These are phyloP conservation scores for Kluyveromyces aestuarii DNA, from an alignment of 805 yeast species.

Conservation along the genomic window DNA sequence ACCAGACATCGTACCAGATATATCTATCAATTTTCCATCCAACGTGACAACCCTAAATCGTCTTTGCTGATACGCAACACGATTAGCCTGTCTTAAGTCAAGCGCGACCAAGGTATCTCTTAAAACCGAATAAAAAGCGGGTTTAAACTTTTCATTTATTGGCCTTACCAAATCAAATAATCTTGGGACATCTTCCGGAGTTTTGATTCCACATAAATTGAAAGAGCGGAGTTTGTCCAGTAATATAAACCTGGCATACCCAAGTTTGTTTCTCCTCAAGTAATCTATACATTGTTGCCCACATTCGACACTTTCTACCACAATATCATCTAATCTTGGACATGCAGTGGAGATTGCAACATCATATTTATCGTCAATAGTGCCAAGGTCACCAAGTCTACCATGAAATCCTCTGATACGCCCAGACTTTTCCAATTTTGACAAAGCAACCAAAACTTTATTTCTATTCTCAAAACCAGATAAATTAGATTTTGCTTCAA, in stretches of 20 bases:
- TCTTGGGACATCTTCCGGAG: slow-evolving; percentile 73
- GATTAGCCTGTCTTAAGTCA: slow-evolving; percentile 69
- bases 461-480: slow-evolving; percentile 57
- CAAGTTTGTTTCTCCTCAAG: slow-evolving; percentile 71
- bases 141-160: slow-evolving; percentile 55
- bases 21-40: slow-evolving; percentile 86
- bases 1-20: slow-evolving; percentile 93
- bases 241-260: slow-evolving; percentile 82
- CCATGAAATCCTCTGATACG: slow-evolving; percentile 83
- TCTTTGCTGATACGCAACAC: slow-evolving; percentile 74
- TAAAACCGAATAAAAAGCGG: slow-evolving; percentile 84
- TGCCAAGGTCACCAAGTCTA: slow-evolving; percentile 85
- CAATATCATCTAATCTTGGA: slow-evolving; percentile 84
- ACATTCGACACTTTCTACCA: slow-evolving; percentile 68
- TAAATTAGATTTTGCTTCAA: slow-evolving; percentile 56
- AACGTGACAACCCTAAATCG: slow-evolving; percentile 86
- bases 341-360: slow-evolving; percentile 93
- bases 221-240: slow-evolving; percentile 63
- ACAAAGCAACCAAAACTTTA: slow-evolving; percentile 60
- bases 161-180: slow-evolving; percentile 76
- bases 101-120: slow-evolving; percentile 83
- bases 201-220: slow-evolving; percentile 46
- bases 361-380: slow-evolving; percentile 80
- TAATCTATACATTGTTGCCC: slow-evolving; percentile 77
- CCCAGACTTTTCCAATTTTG: slow-evolving; percentile 67